Base-by-base conservation (phyloP, 2,329 filamentous ascomycete genomes). In the Thielaviopsis euricoi region DNA sequence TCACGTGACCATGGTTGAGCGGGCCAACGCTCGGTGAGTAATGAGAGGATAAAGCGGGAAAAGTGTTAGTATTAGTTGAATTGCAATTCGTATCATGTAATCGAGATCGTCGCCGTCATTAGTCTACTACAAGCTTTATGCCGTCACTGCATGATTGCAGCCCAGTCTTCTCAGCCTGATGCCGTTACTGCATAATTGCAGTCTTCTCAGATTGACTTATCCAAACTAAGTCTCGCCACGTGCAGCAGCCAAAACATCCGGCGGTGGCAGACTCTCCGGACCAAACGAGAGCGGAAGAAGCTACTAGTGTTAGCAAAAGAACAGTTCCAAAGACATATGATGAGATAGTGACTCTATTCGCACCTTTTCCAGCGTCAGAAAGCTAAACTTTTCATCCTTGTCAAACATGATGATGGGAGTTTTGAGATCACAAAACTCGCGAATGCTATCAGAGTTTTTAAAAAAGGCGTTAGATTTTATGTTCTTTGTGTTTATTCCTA, bases 381-480 rank as follows among this genome's bases (percentile, higher is more conserved):
- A 80, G n/a, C 81, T 74, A 64, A 78, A 89, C 61, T 84, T 79
- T 1, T 83, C 85, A 62, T 89, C 79, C 68, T 83, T 85, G 69
- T 94, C 89, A 70, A 94, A 95, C 91, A 97, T 95, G 68, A 95
- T 82, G 58, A 98, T 79, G 0, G 89, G 91, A 60, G 80, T 82
- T 6, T 76, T 72, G n/a, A 82, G 66, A 6, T 76, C 70, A 63
- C 81, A 86, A 66, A 90, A 90, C 71, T 91, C 87, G 53, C 86
- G 82, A 63, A 91, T 89, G 64, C 83, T 85, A 54, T n/a, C 25
- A 23, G n/a, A 43, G 13, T n/a, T 26, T 49, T 62, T 52, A 62
- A n/a, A n/a, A n/a, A n/a, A n/a, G n/a, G n/a, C n/a, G n/a, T n/a
- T n/a, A n/a, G n/a, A n/a, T n/a, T n/a, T n/a, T n/a, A n/a, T n/a